phyloP scores from a whole-genome alignment of 495 filamentous ascomycete genomes.

The Jackrogersella multiformis region DNA sequence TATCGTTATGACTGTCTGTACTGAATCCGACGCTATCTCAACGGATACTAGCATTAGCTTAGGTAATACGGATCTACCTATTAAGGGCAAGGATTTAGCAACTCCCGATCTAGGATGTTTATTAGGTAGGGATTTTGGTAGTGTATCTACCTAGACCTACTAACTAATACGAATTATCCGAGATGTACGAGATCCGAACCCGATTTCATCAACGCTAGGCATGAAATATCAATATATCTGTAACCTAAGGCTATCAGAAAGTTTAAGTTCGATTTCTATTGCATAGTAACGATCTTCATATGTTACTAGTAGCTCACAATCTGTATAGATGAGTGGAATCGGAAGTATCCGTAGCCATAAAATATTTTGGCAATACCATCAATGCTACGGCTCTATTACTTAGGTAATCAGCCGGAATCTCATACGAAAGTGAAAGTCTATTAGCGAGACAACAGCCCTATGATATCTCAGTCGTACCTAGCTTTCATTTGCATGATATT shows the following conservation, averaged over 20 bases:
- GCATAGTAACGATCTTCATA: too few species aligned
- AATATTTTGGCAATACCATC: neutral
- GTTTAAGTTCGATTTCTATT: too few species aligned
- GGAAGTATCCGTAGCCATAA: neutral
- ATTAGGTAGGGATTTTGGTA: too few species aligned
- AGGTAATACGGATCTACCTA: too few species aligned
- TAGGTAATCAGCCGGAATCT: neutral
- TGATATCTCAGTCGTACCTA: neutral
- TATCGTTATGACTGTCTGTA: too few species aligned
- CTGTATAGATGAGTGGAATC: neutral
- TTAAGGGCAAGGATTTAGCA: too few species aligned
- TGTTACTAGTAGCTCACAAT: too few species aligned
- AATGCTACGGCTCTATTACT: neutral
- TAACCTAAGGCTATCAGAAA: too few species aligned
- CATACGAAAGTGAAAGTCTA: neutral
- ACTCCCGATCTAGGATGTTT: too few species aligned
- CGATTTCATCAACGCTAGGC: neutral
- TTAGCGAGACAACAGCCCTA: neutral
- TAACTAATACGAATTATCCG: constrained; percentile 2
- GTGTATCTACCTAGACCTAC: too few species aligned
- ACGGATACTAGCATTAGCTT: too few species aligned
- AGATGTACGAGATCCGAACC: constrained; percentile 27
- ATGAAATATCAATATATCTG: neutral
- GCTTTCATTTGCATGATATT: neutral
- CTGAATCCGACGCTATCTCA: too few species aligned